Base-by-base conservation (phyloP, 371 early-diverging fungal species). In the Coemansia sp. region DNA sequence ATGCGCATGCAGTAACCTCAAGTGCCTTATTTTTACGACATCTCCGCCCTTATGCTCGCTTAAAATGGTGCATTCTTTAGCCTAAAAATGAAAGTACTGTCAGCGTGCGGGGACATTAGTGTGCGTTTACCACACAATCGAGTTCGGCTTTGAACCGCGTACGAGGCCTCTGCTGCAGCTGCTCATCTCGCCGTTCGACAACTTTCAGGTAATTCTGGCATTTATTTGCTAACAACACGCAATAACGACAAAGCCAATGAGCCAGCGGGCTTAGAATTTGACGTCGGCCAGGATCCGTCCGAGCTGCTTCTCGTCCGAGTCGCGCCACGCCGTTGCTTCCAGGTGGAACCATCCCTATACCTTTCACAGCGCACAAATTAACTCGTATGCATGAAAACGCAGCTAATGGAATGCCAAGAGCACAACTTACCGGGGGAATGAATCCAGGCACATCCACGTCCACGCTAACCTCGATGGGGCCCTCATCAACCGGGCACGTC, bases 381-480 rank as follows among this genome's bases (percentile, higher is more conserved):
- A 30, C 47, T 20, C 20, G 20, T 20, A 20, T 20, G 20, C 20
- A 20, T 20, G 20, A 20, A 20, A 20, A 39, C 4, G 34, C 48
- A 51, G 5, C 5, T 11, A 20, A 43, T 11, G 31, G 16, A 16
- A 35, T 4, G 6, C 7, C 10, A 35, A 42, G 20, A 63, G 52
- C 35, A 3, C 9, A 50, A 58, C 69, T 72, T 72, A 72, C 74
- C 41, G 75, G 74, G 12, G 78, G 78, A 33, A 78, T 56, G 43
- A 71, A 77, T 16, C 70, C 66, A 0, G 79, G 78, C 14, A 78
- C 47, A 35, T 78, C 65, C 8, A 70, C 69, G 45, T 68, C 72
- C 26, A 78, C 66, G 26, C 48, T 53, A 9, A 78, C 59, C 45
- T 77, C 71, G 7, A 72, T 68, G 2, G 57, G 62, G 12, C 76